Evolutionary conservation across 345 rosid species (phyloP), one percentile per base, ranked within the genome.

Genomic region (Viola odorata): DNA sequence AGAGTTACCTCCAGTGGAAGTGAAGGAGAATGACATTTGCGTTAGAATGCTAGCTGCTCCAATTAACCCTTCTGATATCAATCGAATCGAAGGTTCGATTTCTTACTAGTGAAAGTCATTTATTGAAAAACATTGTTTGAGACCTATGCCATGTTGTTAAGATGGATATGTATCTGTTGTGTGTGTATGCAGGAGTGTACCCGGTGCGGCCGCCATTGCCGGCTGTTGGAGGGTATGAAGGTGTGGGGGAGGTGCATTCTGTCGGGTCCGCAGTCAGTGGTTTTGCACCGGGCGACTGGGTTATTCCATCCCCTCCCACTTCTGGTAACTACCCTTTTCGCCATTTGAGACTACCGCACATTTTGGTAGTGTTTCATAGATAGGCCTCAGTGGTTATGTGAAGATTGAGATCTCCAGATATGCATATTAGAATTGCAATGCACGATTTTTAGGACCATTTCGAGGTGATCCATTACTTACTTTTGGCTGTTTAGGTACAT

Each of bases 141-240:
- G 32, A 23, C 32, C 32, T 23, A 23, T 23, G 1, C 32, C 32
- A 23, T 23, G 32, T 23, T 23, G 32, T 23, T 23, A 23, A 23
- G 32, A 23, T 23, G 32, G 32, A 23, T 23, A 23, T 23, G 32
- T n/a, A n/a, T n/a, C n/a, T n/a, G n/a, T n/a, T n/a, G n/a, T n/a
- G n/a, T n/a, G n/a, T n/a, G n/a, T 23, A 23, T 23, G 32, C 53
- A 87, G 98, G 98, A 17, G 94, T 89, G 42, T 92, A 87, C 55
- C 98, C 97, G 14, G 91, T 85, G 67, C 84, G 94, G 80, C 98
- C 98, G 58, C 74, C 79, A 6, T 78, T 84, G 60, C 98, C 98
- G 5, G 96, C 98, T 0, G 83, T 89, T 48, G 98, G 96, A 73
- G 97, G 98, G 54, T 83, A 89, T 64, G 95, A 89, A 69, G 97